A percentile compares a stretch with the other conserved stretches of the same genome.
Evolutionary conservation across 2,329 filamentous ascomycete species (phyloP).

Genomic region (Aureobasidium zeae): DNA sequence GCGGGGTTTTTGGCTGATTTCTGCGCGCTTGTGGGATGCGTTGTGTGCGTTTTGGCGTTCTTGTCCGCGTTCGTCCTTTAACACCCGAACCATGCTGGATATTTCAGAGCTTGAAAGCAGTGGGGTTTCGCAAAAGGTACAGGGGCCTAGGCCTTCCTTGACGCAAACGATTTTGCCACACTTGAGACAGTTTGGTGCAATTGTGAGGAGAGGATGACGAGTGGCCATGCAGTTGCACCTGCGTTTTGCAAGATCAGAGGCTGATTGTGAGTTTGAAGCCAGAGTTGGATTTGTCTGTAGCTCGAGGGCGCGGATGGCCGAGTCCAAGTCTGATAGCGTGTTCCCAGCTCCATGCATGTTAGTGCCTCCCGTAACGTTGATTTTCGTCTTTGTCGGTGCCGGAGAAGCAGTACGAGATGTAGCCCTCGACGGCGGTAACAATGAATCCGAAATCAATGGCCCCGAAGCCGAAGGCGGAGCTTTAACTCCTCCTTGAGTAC

Average conservation of each 20-base stretch:
- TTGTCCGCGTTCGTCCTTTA: slow-evolving; percentile 75
- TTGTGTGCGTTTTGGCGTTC: slow-evolving; percentile 81
- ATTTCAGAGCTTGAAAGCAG: slow-evolving; percentile 66
- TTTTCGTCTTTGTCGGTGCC: slow-evolving; percentile 48
- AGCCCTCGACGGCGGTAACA: slow-evolving; percentile 32
- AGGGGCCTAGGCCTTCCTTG: slow-evolving; percentile 86
- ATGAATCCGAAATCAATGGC: slow-evolving; percentile 68
- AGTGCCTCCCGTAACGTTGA: slow-evolving; percentile 65
- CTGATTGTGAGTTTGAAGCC: slow-evolving; percentile 28
- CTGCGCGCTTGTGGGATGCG: slow-evolving; percentile 55
- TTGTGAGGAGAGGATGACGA: slow-evolving; percentile 77
- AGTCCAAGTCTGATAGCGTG: slow-evolving; percentile 57
- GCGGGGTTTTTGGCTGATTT: slow-evolving; percentile 43
- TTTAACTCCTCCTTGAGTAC: slow-evolving; percentile 40
- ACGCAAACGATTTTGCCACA: slow-evolving; percentile 95
- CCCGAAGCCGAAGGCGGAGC: slow-evolving; percentile 62
- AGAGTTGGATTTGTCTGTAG: slow-evolving; percentile 80
- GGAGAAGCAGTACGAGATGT: slow-evolving; percentile 42
- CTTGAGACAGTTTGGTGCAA: slow-evolving; percentile 82
- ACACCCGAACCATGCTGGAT: slow-evolving; percentile 72
- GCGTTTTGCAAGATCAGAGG: slow-evolving; percentile 47
- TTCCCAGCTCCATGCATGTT: slow-evolving; percentile 76
- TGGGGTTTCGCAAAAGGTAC: slow-evolving; percentile 75
- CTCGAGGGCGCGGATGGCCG: slow-evolving; percentile 81
- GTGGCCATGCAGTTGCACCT: slow-evolving; percentile 83